Evolutionary conservation across 2,329 filamentous ascomycete species (phyloP), one percentile per base, ranked within the genome.

Genomic region (Stemphylium beticola): DNA sequence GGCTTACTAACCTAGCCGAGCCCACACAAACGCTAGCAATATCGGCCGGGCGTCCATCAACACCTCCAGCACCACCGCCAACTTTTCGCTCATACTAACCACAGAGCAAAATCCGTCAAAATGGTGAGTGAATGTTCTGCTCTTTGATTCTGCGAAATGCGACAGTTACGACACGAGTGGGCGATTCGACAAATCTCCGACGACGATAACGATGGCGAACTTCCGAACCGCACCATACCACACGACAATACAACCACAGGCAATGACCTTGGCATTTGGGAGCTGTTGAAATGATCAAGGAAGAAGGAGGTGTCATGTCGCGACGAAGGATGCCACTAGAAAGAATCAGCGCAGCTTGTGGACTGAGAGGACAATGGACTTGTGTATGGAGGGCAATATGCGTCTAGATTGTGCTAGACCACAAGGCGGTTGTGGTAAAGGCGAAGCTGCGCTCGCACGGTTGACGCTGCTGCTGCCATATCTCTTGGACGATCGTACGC

Each of bases 21-120:
- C 61, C 65, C 69, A 71, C 66, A 71, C 53, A 58, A 58, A 64
- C 61, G 63, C 53, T 57, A 65, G 65, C 63, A 68, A 68, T 66
- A 65, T 61, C 51, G 58, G 48, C 47, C 45, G 43, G 53, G 51
- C 61, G 53, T 64, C 51, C 50, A 53, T 12, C 61, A 57, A 48
- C 53, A 57, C 55, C 66, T 67, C 57, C 67, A 72, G 61, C 71
- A 72, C 58, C 65, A 66, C 62, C 71, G 68, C 67, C 66, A 66
- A 68, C 60, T 66, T 65, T 66, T 71, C 69, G 67, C 66, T 67
- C 63, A 64, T 63, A 68, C 66, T 68, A 68, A 68, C 66, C 62
- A 71, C 67, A 70, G 67, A 55, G 61, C 67, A 66, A 68, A 74
- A 72, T 71, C 70, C 69, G 72, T 72, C 73, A 76, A 72, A 66